Evolutionary conservation across 495 filamentous ascomycete species (phyloP).

Genomic region (Neurospora sp.): DNA sequence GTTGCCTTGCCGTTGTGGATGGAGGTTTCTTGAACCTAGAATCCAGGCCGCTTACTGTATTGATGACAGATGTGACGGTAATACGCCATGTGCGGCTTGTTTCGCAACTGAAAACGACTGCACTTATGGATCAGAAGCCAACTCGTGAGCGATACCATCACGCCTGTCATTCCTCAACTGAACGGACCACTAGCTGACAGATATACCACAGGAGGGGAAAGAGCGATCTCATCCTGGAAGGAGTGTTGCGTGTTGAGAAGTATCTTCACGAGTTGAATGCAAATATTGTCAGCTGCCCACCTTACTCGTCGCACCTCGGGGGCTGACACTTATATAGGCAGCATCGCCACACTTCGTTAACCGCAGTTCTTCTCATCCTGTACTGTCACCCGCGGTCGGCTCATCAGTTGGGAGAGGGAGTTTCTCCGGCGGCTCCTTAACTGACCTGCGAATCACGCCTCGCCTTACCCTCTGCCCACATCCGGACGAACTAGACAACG

Average conservation of each 20-base stretch:
- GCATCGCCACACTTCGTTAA: neutral
- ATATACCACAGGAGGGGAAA: conserved; percentile 17
- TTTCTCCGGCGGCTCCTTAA: conserved; percentile 10
- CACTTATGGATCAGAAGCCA: conserved; percentile 21
- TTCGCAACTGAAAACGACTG: conserved; percentile 18
- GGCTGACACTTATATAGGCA: neutral
- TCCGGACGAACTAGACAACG: conserved; percentile 1
- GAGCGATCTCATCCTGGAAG: conserved; percentile 27
- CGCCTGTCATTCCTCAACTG: neutral
- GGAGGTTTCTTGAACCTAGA: neutral
- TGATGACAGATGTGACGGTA: conserved; percentile 23
- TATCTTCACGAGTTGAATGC: conserved; percentile 18
- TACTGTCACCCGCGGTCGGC: conserved; percentile 1
- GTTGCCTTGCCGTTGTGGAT: neutral
- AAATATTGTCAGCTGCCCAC: conserved; percentile 3
- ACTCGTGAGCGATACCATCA: conserved; percentile 9
- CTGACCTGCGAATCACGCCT: conserved; percentile 4
- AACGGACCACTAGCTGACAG: neutral
- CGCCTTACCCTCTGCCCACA: neutral
- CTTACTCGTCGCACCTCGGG: neutral
- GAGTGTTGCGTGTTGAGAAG: conserved; percentile 21
- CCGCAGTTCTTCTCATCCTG: neutral
- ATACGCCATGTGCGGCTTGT: conserved; percentile 22
- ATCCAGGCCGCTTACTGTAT: neutral
- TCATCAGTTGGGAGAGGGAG: conserved; percentile 3